These are phyloP conservation scores for Phaeosphaeria sp. DNA, from an alignment of 2,329 filamentous ascomycete species.

Conservation along the genomic window DNA sequence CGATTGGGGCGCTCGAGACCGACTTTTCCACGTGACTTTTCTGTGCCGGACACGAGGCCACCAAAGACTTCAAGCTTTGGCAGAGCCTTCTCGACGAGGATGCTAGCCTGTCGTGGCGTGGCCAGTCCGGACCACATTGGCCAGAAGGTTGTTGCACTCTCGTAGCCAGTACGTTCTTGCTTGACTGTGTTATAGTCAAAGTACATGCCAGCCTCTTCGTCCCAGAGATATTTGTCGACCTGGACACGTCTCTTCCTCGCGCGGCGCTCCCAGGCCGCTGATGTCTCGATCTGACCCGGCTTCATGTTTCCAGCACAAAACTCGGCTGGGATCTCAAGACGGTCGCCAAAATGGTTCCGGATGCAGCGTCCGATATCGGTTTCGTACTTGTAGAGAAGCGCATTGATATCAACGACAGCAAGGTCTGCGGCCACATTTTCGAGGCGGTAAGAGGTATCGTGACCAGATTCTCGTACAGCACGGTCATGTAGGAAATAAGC, in stretches of 20 bases:
- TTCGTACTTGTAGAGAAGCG: slow-evolving; percentile 95
- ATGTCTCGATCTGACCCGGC: slow-evolving; percentile 77
- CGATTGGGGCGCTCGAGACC: slow-evolving; percentile 86
- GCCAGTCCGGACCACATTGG: slow-evolving; percentile 93
- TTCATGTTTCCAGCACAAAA: slow-evolving; percentile 73
- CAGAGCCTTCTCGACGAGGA: slow-evolving; percentile 79
- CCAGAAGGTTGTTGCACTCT: slow-evolving; percentile 95
- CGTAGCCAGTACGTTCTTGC: slow-evolving; percentile 81
- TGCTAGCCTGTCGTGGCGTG: slow-evolving; percentile 82
- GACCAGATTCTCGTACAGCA: slow-evolving; percentile 92
- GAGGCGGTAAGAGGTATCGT: slow-evolving; percentile 93
- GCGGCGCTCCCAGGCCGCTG: slow-evolving; percentile 87
- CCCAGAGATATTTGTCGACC: slow-evolving; percentile 95
- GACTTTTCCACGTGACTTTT: slow-evolving; percentile 82
- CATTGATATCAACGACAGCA: slow-evolving; percentile 94
- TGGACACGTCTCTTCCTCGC: slow-evolving; percentile 81
- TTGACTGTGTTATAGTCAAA: slow-evolving; percentile 94
- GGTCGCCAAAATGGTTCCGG: slow-evolving; percentile 82
- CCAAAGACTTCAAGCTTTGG: slow-evolving; percentile 89
- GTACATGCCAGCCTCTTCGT: slow-evolving; percentile 90
- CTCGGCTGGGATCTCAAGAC: slow-evolving; percentile 79
- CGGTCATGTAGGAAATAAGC: slow-evolving; percentile 96
- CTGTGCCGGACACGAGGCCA: slow-evolving; percentile 86
- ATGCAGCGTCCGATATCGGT: slow-evolving; percentile 89
- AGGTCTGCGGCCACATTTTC: slow-evolving; percentile 82